Conservation (phyloP, 352 stramenopile genomes). For the Thraustotheca clavata region DNA sequence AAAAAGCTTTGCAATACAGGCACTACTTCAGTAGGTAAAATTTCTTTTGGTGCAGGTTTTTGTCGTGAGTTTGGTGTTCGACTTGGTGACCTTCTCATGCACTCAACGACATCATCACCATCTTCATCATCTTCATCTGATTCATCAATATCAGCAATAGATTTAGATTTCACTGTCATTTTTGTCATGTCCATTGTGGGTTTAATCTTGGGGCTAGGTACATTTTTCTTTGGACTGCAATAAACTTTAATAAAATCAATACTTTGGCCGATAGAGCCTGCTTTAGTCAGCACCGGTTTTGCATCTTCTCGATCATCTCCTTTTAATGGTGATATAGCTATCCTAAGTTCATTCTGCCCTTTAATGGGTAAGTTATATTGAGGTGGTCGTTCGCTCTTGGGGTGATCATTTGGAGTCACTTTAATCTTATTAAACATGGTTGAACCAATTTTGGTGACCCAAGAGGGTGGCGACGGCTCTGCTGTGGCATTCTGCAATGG, state of each 20-base stretch:
- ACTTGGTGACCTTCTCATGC: neutral
- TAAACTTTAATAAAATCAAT: conserved; percentile 22
- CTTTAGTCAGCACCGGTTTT: neutral
- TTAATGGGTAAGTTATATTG: neutral
- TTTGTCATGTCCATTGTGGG: neutral
- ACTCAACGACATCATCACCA: neutral
- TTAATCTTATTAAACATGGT: conserved; percentile 23
- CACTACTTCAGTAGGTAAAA: neutral
- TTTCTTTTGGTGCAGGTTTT: neutral
- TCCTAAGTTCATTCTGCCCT: conserved; percentile 8
- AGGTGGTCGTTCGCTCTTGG: neutral
- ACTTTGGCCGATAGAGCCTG: neutral
- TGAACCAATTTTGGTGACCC: conserved; percentile 20
- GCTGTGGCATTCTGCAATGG: neutral
- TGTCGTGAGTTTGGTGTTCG: no score
- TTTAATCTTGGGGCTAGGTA: conserved; percentile 13
- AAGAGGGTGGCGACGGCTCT: conserved; percentile 2
- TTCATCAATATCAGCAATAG: neutral
- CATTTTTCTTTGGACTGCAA: conserved; percentile 9
- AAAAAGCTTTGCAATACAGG: no score
- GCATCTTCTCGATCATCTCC: neutral
- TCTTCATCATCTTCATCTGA: neutral
- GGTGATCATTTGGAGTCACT: conserved; percentile 2
- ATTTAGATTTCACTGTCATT: neutral
- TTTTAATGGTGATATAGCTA: conserved; percentile 9